Evolutionary conservation across 352 stramenopile genomes (phyloP).

Genomic region (Phytophthora brassicae): DNA sequence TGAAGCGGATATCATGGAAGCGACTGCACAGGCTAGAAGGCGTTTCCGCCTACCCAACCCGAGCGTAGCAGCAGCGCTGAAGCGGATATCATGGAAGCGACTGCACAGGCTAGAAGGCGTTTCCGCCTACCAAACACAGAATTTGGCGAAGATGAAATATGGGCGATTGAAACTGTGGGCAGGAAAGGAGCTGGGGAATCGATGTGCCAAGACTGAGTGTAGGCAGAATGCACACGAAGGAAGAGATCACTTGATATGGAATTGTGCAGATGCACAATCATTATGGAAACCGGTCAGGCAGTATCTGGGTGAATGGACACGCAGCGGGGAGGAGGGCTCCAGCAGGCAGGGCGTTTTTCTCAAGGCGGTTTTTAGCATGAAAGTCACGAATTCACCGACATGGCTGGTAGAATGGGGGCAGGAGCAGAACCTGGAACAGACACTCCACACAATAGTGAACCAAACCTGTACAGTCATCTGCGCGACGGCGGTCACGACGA

Average conservation of each 20-base stretch:
- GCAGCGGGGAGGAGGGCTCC: too few relatives aligned
- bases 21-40: neutral
- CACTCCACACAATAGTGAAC: neutral
- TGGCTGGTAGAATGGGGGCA: neutral
- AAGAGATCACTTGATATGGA: neutral
- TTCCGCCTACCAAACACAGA: neutral
- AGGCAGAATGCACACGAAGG: too few relatives aligned
- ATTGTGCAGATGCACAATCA: neutral
- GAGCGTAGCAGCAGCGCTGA: neutral
- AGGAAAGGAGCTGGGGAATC: neutral
- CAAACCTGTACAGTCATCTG: neutral
- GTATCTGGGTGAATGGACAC: too few relatives aligned
- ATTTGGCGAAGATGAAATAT: neutral
- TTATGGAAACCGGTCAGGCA: neutral
- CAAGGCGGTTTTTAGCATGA: too few relatives aligned
- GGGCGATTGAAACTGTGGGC: neutral
- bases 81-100: neutral
- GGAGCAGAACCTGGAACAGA: neutral
- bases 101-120: neutral
- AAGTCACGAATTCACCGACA: too few relatives aligned
- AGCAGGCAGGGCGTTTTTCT: too few relatives aligned
- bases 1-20: neutral
- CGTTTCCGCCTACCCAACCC: neutral
- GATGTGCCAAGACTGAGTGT: neutral
- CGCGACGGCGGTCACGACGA: neutral